Evolutionary conservation across 2,329 filamentous ascomycete genomes (phyloP).

Genomic region (Diaporthe destruens): DNA sequence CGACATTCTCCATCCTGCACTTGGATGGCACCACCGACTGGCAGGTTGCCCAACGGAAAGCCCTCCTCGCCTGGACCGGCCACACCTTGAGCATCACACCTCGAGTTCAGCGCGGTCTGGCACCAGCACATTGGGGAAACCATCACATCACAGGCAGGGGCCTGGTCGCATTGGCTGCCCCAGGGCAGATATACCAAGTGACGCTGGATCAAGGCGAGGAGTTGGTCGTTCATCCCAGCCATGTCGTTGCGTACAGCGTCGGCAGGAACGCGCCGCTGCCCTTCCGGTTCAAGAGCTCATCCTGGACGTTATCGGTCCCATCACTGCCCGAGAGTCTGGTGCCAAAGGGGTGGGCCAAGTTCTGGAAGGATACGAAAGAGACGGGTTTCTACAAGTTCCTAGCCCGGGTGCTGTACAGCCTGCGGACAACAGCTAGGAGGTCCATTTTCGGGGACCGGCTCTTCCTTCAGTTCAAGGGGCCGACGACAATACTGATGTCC

Average conservation of each 20-base stretch:
- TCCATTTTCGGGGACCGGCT: constrained; percentile 95
- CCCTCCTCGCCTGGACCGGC: constrained; percentile 96
- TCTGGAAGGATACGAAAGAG: constrained; percentile 78
- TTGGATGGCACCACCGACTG: constrained; percentile 96
- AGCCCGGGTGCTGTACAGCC: constrained; percentile 71
- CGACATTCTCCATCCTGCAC: constrained; percentile 88
- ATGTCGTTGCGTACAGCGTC: constrained; percentile 91
- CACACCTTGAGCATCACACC: constrained; percentile 84
- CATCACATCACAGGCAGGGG: constrained; percentile 90
- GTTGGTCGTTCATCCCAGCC: constrained; percentile 90
- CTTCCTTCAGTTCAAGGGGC: constrained; percentile 91
- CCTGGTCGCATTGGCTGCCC: constrained; percentile 84
- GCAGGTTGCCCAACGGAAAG: constrained; percentile 89
- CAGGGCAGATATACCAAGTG: constrained; percentile 90
- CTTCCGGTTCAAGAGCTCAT: constrained; percentile 86
- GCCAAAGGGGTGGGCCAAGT: constrained; percentile 71
- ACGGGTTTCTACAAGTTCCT: constrained; percentile 80
- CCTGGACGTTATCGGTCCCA: constrained; percentile 83
- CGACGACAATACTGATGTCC: constrained; percentile 87
- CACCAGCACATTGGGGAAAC: constrained; percentile 90
- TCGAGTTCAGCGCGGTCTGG: constrained; percentile 79
- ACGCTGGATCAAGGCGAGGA: constrained; percentile 85
- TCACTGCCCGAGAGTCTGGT: constrained; percentile 72
- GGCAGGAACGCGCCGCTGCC: constrained; percentile 80
- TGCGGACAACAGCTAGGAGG: constrained; percentile 82